Conservation (phyloP, 1,284 basidiomycete species). For the Puccinia novopanici region DNA sequence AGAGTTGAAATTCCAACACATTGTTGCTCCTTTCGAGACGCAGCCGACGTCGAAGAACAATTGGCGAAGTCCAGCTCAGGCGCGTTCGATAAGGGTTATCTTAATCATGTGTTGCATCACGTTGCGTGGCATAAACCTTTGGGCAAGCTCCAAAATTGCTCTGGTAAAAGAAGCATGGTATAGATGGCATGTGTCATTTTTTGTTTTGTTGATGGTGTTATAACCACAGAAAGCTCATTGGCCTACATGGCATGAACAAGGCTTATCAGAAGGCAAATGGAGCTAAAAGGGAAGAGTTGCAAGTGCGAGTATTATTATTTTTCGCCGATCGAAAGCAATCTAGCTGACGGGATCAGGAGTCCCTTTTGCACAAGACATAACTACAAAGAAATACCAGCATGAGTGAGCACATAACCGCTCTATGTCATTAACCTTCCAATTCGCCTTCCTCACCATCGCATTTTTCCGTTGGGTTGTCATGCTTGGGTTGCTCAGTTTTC, state of each 20-base stretch:
- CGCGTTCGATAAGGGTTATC: too few relatives aligned
- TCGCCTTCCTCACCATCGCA: conserved; percentile 50
- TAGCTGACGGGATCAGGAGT: conserved; percentile 12
- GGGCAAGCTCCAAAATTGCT: too few relatives aligned
- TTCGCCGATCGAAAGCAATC: conserved; percentile 13
- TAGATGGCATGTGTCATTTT: neutral
- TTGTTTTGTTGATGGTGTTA: neutral
- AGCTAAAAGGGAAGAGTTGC: neutral
- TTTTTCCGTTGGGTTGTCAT: conserved; percentile 40
- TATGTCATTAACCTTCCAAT: conserved; percentile 42
- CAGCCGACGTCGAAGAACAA: too few relatives aligned
- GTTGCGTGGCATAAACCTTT: too few relatives aligned
- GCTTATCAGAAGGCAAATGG: neutral
- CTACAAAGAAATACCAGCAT: conserved; percentile 22
- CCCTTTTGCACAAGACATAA: conserved; percentile 12
- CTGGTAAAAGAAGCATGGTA: neutral
- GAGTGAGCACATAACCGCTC: neutral
- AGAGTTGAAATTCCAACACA: too few relatives aligned
- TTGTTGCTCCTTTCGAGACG: too few relatives aligned
- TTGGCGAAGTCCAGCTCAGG: too few relatives aligned
- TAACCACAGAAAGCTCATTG: neutral
- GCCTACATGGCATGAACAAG: neutral
- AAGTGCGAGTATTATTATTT: neutral
- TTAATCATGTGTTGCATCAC: too few relatives aligned
- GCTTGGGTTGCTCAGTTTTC: conserved; percentile 22